Evolutionary conservation across 495 filamentous ascomycete genomes (phyloP).

Genomic region (Lentithecium fluviatile): DNA sequence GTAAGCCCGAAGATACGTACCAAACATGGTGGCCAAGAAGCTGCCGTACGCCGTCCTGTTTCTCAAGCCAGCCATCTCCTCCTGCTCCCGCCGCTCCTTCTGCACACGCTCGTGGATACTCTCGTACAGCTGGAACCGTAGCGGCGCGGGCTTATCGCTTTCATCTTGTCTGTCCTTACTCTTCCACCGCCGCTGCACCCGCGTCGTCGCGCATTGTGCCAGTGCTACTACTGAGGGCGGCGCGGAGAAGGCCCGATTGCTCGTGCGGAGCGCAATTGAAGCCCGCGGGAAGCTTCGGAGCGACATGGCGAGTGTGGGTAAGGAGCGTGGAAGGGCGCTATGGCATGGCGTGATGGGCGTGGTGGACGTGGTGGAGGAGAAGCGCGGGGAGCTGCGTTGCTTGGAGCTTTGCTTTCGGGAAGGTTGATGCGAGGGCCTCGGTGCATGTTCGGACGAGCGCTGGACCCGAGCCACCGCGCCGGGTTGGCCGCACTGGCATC

Average conservation of each 20-base stretch:
- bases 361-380: too few species aligned
- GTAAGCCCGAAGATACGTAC: conserved; percentile 45
- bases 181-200: conserved; percentile 5
- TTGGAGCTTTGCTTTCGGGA: neutral
- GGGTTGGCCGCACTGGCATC: too few species aligned
- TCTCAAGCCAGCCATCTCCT: conserved; percentile 59
- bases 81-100: conserved; percentile 69
- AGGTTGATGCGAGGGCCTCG: conserved; percentile 1
- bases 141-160: conserved; percentile 48
- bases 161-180: conserved; percentile 9
- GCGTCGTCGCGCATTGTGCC: conserved; percentile 1
- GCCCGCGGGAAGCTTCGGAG: conserved; percentile 15
- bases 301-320: conserved; percentile 6
- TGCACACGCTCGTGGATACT: conserved; percentile 75
- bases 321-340: neutral
- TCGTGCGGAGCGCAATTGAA: conserved; percentile 14
- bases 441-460: conserved; percentile 1
- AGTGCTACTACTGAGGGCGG: neutral
- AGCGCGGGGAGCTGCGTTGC: neutral
- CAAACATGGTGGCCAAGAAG: conserved; percentile 62
- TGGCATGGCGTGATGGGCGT: neutral
- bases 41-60: conserved; percentile 54
- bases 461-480: neutral
- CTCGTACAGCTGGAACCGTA: conserved; percentile 84
- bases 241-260: neutral